Evolutionary conservation across 2,329 filamentous ascomycete genomes (phyloP).

Genomic region (Paecilomyces variotii): DNA sequence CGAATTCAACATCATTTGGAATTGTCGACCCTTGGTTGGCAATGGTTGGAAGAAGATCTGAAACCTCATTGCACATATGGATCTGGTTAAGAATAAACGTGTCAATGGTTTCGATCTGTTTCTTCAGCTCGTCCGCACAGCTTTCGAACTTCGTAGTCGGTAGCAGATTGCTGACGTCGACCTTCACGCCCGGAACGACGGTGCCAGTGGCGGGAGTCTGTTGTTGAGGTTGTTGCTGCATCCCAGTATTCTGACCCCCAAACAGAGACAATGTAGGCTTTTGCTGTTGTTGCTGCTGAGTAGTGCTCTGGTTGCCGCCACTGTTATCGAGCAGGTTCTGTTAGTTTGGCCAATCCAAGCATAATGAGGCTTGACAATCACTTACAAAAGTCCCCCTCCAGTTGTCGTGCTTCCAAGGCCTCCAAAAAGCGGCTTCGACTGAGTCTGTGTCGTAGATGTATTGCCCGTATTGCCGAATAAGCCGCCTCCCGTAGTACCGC

Average conservation of each 20-base stretch:
- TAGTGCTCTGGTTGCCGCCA: conserved; percentile 15
- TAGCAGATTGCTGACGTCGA: conserved; percentile 69
- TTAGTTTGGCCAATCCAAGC: neutral
- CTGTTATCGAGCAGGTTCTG: conserved; percentile 8
- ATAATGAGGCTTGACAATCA: neutral
- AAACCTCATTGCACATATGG: conserved; percentile 61
- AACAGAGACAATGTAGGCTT: conserved; percentile 36
- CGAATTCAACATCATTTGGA: conserved; percentile 56
- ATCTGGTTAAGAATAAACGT: conserved; percentile 73
- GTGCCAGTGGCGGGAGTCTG: conserved; percentile 24
- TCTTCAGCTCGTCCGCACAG: conserved; percentile 72
- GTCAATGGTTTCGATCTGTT: conserved; percentile 70
- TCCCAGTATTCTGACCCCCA: conserved; percentile 22
- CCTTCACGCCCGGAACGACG: conserved; percentile 61
- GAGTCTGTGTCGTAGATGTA: conserved; percentile 21
- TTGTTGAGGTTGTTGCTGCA: conserved; percentile 23
- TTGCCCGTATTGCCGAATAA: conserved; percentile 25
- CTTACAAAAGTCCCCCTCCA: conserved; percentile 29
- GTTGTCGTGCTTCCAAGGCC: conserved; percentile 21
- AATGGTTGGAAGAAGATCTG: conserved; percentile 60
- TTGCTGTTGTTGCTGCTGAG: conserved; percentile 35
- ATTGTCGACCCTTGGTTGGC: conserved; percentile 58
- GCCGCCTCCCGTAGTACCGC: conserved; percentile 17
- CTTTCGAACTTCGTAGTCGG: conserved; percentile 89
- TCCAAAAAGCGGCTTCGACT: conserved; percentile 28